Evolutionary conservation across 2,329 filamentous ascomycete genomes (phyloP).

Genomic region (Claviceps sp.): DNA sequence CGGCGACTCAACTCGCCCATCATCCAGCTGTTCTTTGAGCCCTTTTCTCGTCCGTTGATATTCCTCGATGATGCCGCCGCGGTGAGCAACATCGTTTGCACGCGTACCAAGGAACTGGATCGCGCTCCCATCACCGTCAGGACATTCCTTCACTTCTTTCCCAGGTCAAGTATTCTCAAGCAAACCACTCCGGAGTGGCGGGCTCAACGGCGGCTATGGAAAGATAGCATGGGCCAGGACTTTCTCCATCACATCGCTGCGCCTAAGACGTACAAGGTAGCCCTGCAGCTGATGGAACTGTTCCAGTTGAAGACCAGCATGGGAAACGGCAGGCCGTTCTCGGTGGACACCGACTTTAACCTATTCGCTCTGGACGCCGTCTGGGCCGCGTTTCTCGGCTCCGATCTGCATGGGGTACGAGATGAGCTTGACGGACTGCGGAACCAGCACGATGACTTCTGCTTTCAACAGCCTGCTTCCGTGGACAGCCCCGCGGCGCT

Average conservation of each 20-base stretch:
- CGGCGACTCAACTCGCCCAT: slow-evolving; percentile 1
- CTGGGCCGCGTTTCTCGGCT: slow-evolving; percentile 17
- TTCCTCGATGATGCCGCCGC: slow-evolving; percentile 26
- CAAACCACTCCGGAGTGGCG: slow-evolving; percentile 19
- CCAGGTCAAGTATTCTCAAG: slow-evolving; percentile 20
- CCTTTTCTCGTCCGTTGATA: slow-evolving; percentile 27
- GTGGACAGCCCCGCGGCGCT: background rate
- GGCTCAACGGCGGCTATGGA: slow-evolving; percentile 20
- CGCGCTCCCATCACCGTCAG: slow-evolving; percentile 20
- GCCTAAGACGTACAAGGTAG: slow-evolving; percentile 19
- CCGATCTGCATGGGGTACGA: slow-evolving; percentile 1
- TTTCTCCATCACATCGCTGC: slow-evolving; percentile 19
- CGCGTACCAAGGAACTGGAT: slow-evolving; percentile 30
- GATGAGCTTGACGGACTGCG: background rate
- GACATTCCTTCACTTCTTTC: slow-evolving; percentile 18
- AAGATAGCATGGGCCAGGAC: slow-evolving; percentile 23
- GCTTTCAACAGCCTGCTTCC: background rate
- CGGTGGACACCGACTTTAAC: slow-evolving; percentile 16
- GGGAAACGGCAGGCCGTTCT: slow-evolving; percentile 13
- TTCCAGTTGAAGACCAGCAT: slow-evolving; percentile 18
- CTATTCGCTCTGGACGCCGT: slow-evolving; percentile 20
- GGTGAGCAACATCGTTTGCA: slow-evolving; percentile 28
- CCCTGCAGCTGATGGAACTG: slow-evolving; percentile 18
- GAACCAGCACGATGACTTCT: background rate
- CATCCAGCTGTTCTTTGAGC: slow-evolving; percentile 22